phyloP scores from a whole-genome alignment of 2,329 filamentous ascomycete genomes.

The Aspergillus fructus region DNA sequence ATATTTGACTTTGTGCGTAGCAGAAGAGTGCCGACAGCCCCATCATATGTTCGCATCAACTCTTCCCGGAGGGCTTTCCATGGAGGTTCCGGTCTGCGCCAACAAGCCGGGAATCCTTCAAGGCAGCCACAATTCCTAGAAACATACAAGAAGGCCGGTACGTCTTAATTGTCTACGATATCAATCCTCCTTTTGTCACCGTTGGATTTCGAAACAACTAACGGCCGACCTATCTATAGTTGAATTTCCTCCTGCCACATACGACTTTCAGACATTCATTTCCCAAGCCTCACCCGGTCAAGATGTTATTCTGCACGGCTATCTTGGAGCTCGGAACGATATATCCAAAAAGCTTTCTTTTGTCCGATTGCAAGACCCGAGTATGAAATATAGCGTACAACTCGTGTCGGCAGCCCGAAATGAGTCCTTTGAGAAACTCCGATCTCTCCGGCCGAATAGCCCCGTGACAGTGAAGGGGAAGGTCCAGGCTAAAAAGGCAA shows the following conservation, averaged over 20 bases:
- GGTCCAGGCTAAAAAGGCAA: constrained; percentile 43
- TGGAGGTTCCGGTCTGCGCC: constrained; percentile 19
- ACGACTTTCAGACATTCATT: constrained; percentile 39
- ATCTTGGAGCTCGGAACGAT: constrained; percentile 67
- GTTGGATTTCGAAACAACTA: neutral
- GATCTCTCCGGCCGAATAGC: constrained; percentile 49
- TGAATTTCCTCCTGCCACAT: constrained; percentile 46
- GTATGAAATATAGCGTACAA: constrained; percentile 48
- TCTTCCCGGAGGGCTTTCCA: constrained; percentile 22
- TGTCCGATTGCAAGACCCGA: constrained; percentile 55
- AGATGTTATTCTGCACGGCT: constrained; percentile 64
- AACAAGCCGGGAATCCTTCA: constrained; percentile 16
- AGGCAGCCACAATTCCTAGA: constrained; percentile 33
- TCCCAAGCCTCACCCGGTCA: constrained; percentile 32
- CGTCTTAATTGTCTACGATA: constrained; percentile 18
- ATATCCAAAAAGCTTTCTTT: constrained; percentile 71
- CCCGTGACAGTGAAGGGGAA: constrained; percentile 56
- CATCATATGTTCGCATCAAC: constrained; percentile 5
- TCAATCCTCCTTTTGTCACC: neutral
- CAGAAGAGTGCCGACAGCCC: constrained; percentile 14
- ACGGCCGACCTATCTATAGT: constrained; percentile 35
- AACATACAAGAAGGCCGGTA: constrained; percentile 48
- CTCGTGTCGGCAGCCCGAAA: constrained; percentile 47
- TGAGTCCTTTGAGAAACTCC: constrained; percentile 42
- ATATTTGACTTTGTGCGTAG: constrained; percentile 38